Percentiles rank a stretch among this genome's conserved stretches.
phyloP scores from a whole-genome alignment of 768 basidiomycete genomes.

The Fomitopsis pulvina region DNA sequence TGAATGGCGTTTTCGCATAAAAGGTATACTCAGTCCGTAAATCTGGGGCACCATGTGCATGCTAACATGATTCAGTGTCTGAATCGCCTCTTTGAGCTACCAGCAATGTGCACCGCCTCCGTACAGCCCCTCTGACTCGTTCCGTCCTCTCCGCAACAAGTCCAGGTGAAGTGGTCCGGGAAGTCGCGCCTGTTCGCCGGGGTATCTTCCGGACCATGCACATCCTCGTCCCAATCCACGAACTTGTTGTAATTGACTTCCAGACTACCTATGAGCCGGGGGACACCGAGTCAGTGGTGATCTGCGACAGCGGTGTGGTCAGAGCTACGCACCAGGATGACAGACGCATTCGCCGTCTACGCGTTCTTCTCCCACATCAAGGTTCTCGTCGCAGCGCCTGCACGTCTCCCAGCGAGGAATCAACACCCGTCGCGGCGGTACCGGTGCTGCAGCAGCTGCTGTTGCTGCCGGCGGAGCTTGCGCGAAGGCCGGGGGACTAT shows the following conservation, averaged over 20 bases:
- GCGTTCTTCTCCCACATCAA: slow-evolving; percentile 32
- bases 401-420: slow-evolving; percentile 43
- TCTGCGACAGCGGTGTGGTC: background rate
- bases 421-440: slow-evolving; percentile 12
- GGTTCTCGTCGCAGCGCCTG: slow-evolving; percentile 40
- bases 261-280: slow-evolving; percentile 29
- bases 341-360: slow-evolving; percentile 39
- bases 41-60: no score
- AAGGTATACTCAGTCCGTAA: no score
- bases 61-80: background rate
- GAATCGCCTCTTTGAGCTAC: background rate
- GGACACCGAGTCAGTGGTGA: background rate
- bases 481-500: no score
- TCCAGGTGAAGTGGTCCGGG: slow-evolving; percentile 46
- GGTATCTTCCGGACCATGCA: slow-evolving; percentile 42
- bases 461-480: no score
- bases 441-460: no score
- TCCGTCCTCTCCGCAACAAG: slow-evolving; percentile 41
- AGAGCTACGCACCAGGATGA: slow-evolving; percentile 40
- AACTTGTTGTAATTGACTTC: slow-evolving; percentile 34
- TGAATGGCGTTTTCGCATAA: no score
- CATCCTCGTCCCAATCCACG: slow-evolving; percentile 41
- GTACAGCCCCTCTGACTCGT: slow-evolving; percentile 30
- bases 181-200: slow-evolving; percentile 30
- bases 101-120: slow-evolving; percentile 18